A percentile compares a stretch with the other conserved stretches of the same genome.
Conservation (phyloP, 2,329 filamentous ascomycete genomes). For the Aspergillus proliferans region DNA sequence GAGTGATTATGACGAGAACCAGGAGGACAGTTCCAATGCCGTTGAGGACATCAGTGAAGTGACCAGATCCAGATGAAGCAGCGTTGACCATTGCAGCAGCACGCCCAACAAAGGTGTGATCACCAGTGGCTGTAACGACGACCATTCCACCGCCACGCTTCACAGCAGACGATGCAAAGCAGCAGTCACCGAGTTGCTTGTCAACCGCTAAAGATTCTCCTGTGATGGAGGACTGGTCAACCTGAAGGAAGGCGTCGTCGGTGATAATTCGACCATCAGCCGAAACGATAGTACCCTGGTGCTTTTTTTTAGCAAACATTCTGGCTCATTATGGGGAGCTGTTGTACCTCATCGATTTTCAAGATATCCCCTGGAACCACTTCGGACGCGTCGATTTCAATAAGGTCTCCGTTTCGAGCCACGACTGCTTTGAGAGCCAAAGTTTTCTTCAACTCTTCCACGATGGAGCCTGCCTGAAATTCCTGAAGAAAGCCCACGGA, state of each 20-base stretch:
- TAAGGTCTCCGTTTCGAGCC: slow-evolving; percentile 69
- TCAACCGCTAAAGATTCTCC: slow-evolving; percentile 88
- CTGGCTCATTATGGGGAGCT: neutral
- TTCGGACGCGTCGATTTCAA: slow-evolving; percentile 74
- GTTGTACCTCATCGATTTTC: slow-evolving; percentile 66
- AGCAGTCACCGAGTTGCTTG: slow-evolving; percentile 74
- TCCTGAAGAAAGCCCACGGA: slow-evolving; percentile 82
- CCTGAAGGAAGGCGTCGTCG: slow-evolving; percentile 76
- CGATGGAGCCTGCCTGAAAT: slow-evolving; percentile 82
- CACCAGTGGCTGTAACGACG: slow-evolving; percentile 76
- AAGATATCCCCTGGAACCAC: slow-evolving; percentile 88
- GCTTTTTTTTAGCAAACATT: slow-evolving; percentile 1
- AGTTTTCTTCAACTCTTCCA: slow-evolving; percentile 86
- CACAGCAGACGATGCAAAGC: slow-evolving; percentile 79
- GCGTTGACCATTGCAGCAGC: slow-evolving; percentile 79
- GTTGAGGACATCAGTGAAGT: slow-evolving; percentile 88
- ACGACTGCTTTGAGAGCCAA: slow-evolving; percentile 82
- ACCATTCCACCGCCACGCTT: slow-evolving; percentile 85
- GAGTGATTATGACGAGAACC: slow-evolving; percentile 71
- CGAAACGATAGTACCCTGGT: slow-evolving; percentile 74
- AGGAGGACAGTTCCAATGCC: slow-evolving; percentile 76
- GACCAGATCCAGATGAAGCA: slow-evolving; percentile 66
- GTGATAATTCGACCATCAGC: slow-evolving; percentile 83
- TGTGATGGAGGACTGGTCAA: slow-evolving; percentile 87
- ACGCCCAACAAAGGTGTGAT: slow-evolving; percentile 84